Evolutionary conservation across 768 basidiomycete genomes (phyloP), one percentile per base, ranked within the genome.

Genomic region (Leccinellum albellum): DNA sequence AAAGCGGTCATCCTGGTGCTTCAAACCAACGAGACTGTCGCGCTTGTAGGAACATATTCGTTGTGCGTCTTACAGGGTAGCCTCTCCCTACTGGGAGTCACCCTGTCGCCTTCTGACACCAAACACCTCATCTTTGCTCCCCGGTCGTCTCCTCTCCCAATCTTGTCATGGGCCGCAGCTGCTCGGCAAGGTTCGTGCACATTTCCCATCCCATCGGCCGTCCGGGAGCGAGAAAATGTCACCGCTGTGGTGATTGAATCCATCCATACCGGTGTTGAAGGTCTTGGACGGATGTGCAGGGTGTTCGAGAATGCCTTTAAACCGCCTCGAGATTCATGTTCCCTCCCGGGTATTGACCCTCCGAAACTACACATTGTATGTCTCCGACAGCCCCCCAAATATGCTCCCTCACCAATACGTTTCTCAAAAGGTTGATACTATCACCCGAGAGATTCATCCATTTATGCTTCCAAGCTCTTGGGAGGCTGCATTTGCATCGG

Each of bases 121-220:
- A 55, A 63, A 6, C 77, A 91, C 61, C 73, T 71, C 13, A 75
- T 95, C 26, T 95, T 84, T 65, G 88, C 91, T 0, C 91, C 94
- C 0, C 78, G 83, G 3, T 90, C 86, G 0, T 83, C 90, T n/a
- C 90, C 92, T 0, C 66, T 94, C 6, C 90, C 92, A 0, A 66
- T 77, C 71, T 58, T 81, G 75, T 64, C 69, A 15, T 67, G 74
- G 61, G 61, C 61, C 1, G 35, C 59, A 10, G 59, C 66, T 51
- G 29, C 57, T 45, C 53, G 37, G 15, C 51, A 48, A 12, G 47
- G 61, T n/a, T 59, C 51, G 50, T 66, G 59, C 29, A 52, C 61
- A 12, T 58, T 60, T 53, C 45, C 53, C 7, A 32, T 66, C 23
- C 58, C 62, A n/a, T 50, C 28, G 50, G 23, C 37, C 20, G 32